These are phyloP conservation scores for Carallia brachiata DNA, from an alignment of 345 rosid species.

Conservation along the genomic window DNA sequence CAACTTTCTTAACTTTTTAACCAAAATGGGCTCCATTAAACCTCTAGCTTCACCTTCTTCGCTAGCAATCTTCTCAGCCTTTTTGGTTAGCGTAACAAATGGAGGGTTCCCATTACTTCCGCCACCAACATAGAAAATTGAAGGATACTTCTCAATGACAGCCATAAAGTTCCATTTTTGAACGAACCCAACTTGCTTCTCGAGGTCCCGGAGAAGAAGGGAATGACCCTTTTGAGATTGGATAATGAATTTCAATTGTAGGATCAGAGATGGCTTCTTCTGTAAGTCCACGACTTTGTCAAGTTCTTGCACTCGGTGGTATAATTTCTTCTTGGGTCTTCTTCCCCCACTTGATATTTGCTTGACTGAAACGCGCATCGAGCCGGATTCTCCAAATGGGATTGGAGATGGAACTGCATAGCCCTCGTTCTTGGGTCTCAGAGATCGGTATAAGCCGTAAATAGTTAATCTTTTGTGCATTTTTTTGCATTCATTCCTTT, in stretches of 20 bases:
- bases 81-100: constrained; percentile 59
- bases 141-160: constrained; percentile 72
- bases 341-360: constrained; percentile 63
- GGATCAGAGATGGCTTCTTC: constrained; percentile 69
- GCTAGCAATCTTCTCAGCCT: constrained; percentile 54
- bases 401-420: constrained; percentile 2
- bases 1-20: constrained; percentile 74
- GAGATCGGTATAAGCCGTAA: not conserved
- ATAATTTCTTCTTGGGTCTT: constrained; percentile 84
- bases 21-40: constrained; percentile 74
- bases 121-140: constrained; percentile 67
- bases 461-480: not conserved
- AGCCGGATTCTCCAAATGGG: constrained; percentile 23
- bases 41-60: constrained; percentile 51
- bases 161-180: constrained; percentile 89
- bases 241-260: constrained; percentile 68
- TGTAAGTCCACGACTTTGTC: constrained; percentile 79
- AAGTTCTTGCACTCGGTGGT: constrained; percentile 70
- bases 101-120: constrained; percentile 51
- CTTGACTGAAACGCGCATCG: constrained; percentile 42
- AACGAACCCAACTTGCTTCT: constrained; percentile 86
- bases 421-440: too few relatives aligned
- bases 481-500: not conserved
- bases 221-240: constrained; percentile 57
- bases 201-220: constrained; percentile 82